Percentiles rank a stretch among this genome's conserved stretches.
These are phyloP conservation scores for Metschnikowia reukaufii DNA, from an alignment of 805 yeast genomes.

Conservation along the genomic window DNA sequence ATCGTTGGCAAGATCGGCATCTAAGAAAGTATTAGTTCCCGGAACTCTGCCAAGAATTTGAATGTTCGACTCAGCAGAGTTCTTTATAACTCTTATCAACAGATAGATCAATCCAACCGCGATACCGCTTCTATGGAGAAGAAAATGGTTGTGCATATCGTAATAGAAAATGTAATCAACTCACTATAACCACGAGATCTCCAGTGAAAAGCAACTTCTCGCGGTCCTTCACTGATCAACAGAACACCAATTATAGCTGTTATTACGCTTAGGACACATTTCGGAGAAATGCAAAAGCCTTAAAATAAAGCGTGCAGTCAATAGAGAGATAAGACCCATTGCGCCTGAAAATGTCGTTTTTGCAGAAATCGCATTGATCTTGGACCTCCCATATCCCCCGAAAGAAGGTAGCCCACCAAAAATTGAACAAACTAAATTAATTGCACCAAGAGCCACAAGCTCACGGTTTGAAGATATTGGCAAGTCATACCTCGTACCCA, in stretches of 20 bases:
- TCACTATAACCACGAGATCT: conserved; percentile 76
- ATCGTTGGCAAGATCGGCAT: conserved; percentile 35
- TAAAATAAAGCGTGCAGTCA: conserved; percentile 61
- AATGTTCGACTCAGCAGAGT: conserved; percentile 78
- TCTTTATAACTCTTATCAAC: conserved; percentile 72
- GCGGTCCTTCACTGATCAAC: conserved; percentile 59
- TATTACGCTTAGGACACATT: conserved; percentile 75
- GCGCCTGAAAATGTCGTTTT: conserved; percentile 82
- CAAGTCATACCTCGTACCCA: conserved; percentile 70
- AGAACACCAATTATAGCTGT: conserved; percentile 68
- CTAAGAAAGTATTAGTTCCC: conserved; percentile 40
- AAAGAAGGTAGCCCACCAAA: conserved; percentile 83
- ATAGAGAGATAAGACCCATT: conserved; percentile 72
- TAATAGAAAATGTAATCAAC: conserved; percentile 62
- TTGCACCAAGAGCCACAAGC: conserved; percentile 81
- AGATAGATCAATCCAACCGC: conserved; percentile 84
- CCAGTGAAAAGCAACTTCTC: conserved; percentile 71
- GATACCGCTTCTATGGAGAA: conserved; percentile 87
- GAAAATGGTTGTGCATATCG: conserved; percentile 61
- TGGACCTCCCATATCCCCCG: conserved; percentile 95
- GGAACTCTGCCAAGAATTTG: conserved; percentile 71
- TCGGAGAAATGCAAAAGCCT: conserved; percentile 72
- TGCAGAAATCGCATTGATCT: conserved; percentile 82
- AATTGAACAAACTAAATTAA: conserved; percentile 63
- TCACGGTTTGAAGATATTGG: conserved; percentile 87